phyloP scores from a whole-genome alignment of 345 rosid species.

The Eutrema yunnanense region DNA sequence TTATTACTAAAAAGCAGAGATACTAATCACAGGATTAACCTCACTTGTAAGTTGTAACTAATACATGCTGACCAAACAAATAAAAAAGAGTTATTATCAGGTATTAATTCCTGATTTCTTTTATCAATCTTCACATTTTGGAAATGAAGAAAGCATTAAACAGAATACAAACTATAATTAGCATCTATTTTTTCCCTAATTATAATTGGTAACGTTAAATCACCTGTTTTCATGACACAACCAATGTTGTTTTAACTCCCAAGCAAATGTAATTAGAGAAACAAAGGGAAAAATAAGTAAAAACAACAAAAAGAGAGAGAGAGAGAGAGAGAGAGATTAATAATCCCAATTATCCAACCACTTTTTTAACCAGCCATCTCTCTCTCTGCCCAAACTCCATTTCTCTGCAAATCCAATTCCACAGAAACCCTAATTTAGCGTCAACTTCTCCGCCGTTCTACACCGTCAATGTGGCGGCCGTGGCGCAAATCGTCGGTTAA shows the following conservation, averaged over 20 bases:
- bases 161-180: constrained; percentile 15
- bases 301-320: neutral
- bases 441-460: constrained; percentile 9
- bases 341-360: constrained; percentile 13
- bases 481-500: constrained; percentile 57
- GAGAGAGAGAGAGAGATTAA: constrained; percentile 11
- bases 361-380: constrained; percentile 1
- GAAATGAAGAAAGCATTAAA: constrained; percentile 11
- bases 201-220: constrained; percentile 19
- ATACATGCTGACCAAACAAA: neutral
- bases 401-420: constrained; percentile 26
- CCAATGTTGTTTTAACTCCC: constrained; percentile 8
- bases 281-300: neutral
- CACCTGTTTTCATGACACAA: constrained; percentile 13
- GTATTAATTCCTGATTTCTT: neutral
- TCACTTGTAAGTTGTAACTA: neutral
- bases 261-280: neutral
- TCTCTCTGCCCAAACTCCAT: neutral
- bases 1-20: neutral
- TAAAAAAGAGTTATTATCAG: neutral
- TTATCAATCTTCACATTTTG: neutral
- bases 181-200: neutral
- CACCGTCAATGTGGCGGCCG: constrained; percentile 88
- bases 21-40: neutral
- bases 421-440: constrained; percentile 20